Evolutionary conservation across 2,329 filamentous ascomycete species (phyloP), one percentile per base, ranked within the genome.

Genomic region (Aureobasidium sp.): DNA sequence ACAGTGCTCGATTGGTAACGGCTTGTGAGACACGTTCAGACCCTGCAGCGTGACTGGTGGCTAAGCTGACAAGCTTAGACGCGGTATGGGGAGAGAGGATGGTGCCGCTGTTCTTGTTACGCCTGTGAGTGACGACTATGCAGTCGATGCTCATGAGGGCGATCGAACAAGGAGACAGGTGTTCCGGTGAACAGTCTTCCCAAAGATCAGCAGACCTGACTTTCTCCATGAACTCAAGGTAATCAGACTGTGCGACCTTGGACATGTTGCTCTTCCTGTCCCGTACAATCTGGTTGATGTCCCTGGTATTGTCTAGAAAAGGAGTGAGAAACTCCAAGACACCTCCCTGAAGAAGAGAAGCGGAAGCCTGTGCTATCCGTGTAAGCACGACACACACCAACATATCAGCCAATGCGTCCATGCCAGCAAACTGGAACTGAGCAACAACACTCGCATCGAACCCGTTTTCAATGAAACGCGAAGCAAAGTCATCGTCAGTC

Each of bases 381-480:
- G 85, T 76, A 5, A 90, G 76, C 16, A 84, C 81, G 1, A 84
- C 82, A n/a, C 83, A 74, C 15, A 91, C 78, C 1, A 85, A 76
- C 68, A 87, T 88, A 7, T 85, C 85, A 57, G 74, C 81, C 61
- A 75, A 76, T 45, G 67, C 66, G 63, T 77, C 81, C 62, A 66
- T 73, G 41, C 55, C 32, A 34, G 32, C 66, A 53, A 64, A 77
- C 0, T 78, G 80, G 10, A 89, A 77, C 45, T 83, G 81, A 48
- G 82, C 79, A 58, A 91, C 82, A 16, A 97, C 78, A 32, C 82
- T 83, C 59, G 85, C 81, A 64, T 90, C 88, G 61, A 88, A 84
- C 7, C 85, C 84, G 66, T 90, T 86, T 64, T 91, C 86, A 21
- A 88, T 81, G 67, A 96, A 91, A 64, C 89, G 86, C 21, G 80